These are phyloP conservation scores for Gastroboletus turbinatus DNA, from an alignment of 1,284 basidiomycete genomes.

Conservation along the genomic window DNA sequence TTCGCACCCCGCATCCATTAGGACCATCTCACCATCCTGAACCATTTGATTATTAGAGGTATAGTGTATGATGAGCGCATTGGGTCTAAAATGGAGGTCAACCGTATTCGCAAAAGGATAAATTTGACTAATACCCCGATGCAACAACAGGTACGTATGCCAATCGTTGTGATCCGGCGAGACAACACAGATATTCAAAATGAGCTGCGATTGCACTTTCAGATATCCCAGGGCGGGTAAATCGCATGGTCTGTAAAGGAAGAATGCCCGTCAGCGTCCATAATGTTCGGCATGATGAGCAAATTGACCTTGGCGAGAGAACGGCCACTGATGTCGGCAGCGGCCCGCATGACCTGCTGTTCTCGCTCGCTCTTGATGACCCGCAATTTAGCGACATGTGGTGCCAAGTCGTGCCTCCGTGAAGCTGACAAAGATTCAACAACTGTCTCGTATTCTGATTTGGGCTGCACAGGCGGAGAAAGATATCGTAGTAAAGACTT, in stretches of 20 bases:
- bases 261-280: background rate
- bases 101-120: background rate
- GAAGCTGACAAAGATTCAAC: conserved; percentile 51
- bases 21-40: conserved; percentile 71
- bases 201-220: conserved; percentile 81
- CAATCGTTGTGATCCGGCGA: conserved; percentile 77
- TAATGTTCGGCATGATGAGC: background rate
- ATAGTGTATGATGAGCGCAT: conserved; percentile 90
- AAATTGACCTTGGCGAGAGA: conserved; percentile 71
- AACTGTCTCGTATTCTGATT: conserved; percentile 50
- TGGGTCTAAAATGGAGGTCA: conserved; percentile 52
- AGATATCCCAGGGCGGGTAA: conserved; percentile 66
- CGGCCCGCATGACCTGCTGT: conserved; percentile 66
- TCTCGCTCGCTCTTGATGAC: conserved; percentile 73
- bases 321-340: conserved; percentile 74
- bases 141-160: conserved; percentile 96
- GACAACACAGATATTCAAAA: conserved; percentile 84
- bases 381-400: conserved; percentile 62
- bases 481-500: conserved; percentile 55
- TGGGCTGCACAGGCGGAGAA: conserved; percentile 35
- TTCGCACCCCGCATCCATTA: conserved; percentile 91
- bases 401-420: conserved; percentile 52
- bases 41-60: conserved; percentile 85
- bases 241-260: conserved; percentile 74
- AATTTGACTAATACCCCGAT: conserved; percentile 62